Evolutionary conservation across 78 protist genomes (phyloP), one percentile per base, ranked within the genome.

Genomic region (Dictyostelium capitatum): DNA sequence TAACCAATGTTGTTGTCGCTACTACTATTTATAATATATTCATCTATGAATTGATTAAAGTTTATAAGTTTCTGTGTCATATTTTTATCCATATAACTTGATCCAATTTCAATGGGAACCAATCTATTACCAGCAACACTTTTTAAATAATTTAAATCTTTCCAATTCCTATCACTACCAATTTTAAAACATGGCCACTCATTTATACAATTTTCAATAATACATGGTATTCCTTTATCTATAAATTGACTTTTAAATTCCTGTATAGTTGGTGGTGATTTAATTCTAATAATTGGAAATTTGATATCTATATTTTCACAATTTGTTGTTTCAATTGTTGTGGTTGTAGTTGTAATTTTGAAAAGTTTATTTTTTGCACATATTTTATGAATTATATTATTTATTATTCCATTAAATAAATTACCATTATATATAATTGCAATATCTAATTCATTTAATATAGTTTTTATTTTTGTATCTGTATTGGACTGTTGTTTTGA

Each of bases 81-180:
- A 28, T 72, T 72, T 65, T 50, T 30, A 65, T 83, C 82, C 6
- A 77, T 20, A 70, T 90, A 90, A 25, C 28, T 53, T 46, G 37
- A 9, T 28, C 97, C 97, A 30, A 91, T 57, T 81, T 85, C 94
- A 20, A 96, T 90, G 3, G 96, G 96, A 17, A 96, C 96, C 2
- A 94, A 78, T 32, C 97, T 53, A 2, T 32, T 47, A 2, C 97
- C 96, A 46, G 91, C 93, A 20, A 78, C 65, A 9, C 53, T 15
- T 25, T 82, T 79, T 37, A 96, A 69, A 50, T 92, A 92, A 14
- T 64, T 37, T 30, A 96, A 65, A 77, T 96, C 89, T 6, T 56
- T 30, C 96, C 97, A 91, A 6, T 32, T 90, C 28, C 92, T n/a
- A 17, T 25, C 20, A 20, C 19, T 62, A 11, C 12, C 7, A 51